Evolutionary conservation across 83 land plant genomes (phyloP).

Genomic region (Larix sibirica): DNA sequence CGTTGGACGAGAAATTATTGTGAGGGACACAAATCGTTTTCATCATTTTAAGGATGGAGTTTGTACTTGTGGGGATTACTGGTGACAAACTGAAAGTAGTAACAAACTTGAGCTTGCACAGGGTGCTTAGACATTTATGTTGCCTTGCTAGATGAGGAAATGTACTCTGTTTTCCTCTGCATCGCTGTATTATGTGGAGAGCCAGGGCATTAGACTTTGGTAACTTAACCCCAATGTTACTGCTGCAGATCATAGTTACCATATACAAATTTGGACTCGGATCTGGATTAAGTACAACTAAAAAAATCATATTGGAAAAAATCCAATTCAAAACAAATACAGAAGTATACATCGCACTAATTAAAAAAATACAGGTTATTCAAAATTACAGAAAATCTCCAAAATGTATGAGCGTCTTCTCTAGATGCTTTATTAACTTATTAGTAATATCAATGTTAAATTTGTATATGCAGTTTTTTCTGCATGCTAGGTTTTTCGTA

Average conservation of each 20-base stretch:
- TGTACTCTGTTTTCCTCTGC: not conserved
- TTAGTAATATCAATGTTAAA: too few species aligned
- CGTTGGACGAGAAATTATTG: conserved; percentile 3
- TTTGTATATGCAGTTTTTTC: too few species aligned
- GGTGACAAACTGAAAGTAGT: conserved; percentile 2
- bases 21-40: conserved; percentile 8
- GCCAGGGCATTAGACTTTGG: not conserved
- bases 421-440: too few species aligned
- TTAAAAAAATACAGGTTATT: too few species aligned
- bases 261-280: too few species aligned
- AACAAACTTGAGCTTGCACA: not conserved
- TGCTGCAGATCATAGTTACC: not conserved
- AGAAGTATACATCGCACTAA: too few species aligned
- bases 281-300: too few species aligned
- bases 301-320: too few species aligned
- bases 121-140: not conserved
- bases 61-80: conserved; percentile 7
- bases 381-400: too few species aligned
- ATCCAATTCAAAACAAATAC: too few species aligned
- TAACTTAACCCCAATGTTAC: not conserved
- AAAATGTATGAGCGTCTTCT: too few species aligned
- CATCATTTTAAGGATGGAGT: conserved; percentile 12
- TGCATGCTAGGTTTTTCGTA: too few species aligned
- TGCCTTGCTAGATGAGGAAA: not conserved
- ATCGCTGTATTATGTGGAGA: not conserved